A percentile compares a stretch with the other conserved stretches of the same genome.
These are phyloP conservation scores for Silene vulgaris DNA, from an alignment of 179 eudicot species.

Conservation along the genomic window DNA sequence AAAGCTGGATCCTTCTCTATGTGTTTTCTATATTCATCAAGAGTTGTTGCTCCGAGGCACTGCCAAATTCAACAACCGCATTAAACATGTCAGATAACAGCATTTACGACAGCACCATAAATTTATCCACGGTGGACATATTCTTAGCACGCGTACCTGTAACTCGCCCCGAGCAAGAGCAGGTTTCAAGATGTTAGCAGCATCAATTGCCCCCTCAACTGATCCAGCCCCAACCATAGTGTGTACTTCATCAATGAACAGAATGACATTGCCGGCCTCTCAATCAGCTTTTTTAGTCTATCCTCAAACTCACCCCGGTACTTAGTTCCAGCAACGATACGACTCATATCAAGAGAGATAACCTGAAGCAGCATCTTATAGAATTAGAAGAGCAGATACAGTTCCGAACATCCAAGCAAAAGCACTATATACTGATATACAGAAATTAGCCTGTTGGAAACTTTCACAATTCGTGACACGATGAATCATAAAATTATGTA, in stretches of 20 bases:
- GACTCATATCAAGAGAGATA: slow-evolving; percentile 83
- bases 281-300: slow-evolving; percentile 82
- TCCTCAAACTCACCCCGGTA: slow-evolving; percentile 97
- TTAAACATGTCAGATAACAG: background rate
- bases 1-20: slow-evolving; percentile 95
- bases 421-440: background rate
- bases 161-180: slow-evolving; percentile 96
- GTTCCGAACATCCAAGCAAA: background rate
- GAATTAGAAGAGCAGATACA: background rate
- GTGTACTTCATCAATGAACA: slow-evolving; percentile 93
- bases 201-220: slow-evolving; percentile 97
- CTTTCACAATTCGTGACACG: background rate
- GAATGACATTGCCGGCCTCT: slow-evolving; percentile 67
- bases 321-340: slow-evolving; percentile 88
- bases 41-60: slow-evolving; percentile 97
- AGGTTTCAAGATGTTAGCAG: slow-evolving; percentile 94
- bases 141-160: slow-evolving; percentile 45
- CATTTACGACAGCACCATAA: background rate
- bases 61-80: background rate
- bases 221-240: slow-evolving; percentile 94
- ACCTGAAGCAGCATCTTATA: slow-evolving; percentile 44
- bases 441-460: background rate
- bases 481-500: slow-evolving; percentile 19
- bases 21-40: slow-evolving; percentile 87
- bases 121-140: background rate